These are phyloP conservation scores for Prunus mongolica DNA, from an alignment of 306 rosid species.

Conservation along the genomic window DNA sequence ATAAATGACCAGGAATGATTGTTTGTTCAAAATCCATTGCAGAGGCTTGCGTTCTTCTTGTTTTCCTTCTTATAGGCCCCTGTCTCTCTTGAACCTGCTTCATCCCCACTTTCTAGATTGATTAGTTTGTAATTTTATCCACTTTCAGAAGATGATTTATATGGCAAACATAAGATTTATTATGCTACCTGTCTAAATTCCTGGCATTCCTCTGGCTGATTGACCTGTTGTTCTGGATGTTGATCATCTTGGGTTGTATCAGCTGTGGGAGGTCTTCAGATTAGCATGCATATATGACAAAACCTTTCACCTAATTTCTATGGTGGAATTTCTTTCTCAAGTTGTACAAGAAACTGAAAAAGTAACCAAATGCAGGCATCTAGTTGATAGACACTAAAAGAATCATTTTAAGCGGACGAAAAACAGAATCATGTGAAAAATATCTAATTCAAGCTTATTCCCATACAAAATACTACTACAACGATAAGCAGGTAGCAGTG, in stretches of 20 bases:
- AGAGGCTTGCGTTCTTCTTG: conserved; percentile 28
- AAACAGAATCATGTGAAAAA: neutral
- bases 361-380: neutral
- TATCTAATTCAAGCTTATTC: neutral
- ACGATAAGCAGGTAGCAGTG: neutral
- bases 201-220: conserved; percentile 30
- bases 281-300: conserved; percentile 6
- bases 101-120: conserved; percentile 24
- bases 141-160: neutral
- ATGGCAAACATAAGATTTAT: neutral
- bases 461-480: neutral
- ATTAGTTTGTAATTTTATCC: neutral
- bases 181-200: conserved; percentile 42
- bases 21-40: conserved; percentile 72
- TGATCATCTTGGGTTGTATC: conserved; percentile 33
- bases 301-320: neutral
- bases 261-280: conserved; percentile 31
- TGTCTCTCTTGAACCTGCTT: conserved; percentile 41
- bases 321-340: neutral
- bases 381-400: neutral
- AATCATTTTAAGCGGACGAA: neutral
- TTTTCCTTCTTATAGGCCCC: conserved; percentile 44
- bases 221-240: conserved; percentile 29
- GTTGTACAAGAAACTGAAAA: neutral
- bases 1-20: conserved; percentile 59